phyloP scores from a whole-genome alignment of 2,329 filamentous ascomycete species.

The Gaeumannomyces sp. region DNA sequence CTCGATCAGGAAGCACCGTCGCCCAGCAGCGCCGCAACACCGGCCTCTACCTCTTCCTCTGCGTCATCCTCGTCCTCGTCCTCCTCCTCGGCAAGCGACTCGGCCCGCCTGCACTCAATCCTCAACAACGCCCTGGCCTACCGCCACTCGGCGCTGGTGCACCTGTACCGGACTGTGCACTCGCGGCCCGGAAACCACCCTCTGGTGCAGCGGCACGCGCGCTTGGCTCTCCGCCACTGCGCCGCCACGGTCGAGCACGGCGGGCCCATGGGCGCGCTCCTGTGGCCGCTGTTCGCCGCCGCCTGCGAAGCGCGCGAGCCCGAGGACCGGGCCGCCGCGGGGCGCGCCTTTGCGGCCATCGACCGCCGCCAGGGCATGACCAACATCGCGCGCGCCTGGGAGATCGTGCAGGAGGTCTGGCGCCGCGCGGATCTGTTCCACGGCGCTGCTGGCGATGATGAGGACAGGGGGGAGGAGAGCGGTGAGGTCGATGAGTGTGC shows the following conservation, averaged over 20 bases:
- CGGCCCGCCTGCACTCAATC: constrained; percentile 44
- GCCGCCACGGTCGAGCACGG: constrained; percentile 46
- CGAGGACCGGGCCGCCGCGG: constrained; percentile 45
- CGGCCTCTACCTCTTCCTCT: neutral
- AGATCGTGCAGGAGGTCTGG: constrained; percentile 57
- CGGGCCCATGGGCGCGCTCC: constrained; percentile 56
- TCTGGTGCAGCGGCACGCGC: constrained; percentile 48
- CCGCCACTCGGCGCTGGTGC: constrained; percentile 51
- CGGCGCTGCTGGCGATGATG: neutral
- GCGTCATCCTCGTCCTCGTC: neutral
- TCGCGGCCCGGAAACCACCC: constrained; percentile 38
- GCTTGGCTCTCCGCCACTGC: constrained; percentile 46
- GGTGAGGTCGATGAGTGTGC: constrained; percentile 15
- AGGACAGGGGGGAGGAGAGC: constrained; percentile 16
- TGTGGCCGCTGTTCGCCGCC: constrained; percentile 60
- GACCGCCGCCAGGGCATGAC: constrained; percentile 57
- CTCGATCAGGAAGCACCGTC: neutral
- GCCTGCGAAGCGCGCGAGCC: constrained; percentile 49
- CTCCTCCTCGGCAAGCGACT: constrained; percentile 11
- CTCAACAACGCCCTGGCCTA: constrained; percentile 55
- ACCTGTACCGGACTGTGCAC: constrained; percentile 50
- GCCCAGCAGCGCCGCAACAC: constrained; percentile 11
- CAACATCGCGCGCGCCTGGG: constrained; percentile 57
- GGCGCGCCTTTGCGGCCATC: constrained; percentile 45
- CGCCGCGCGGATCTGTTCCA: constrained; percentile 36